These are phyloP conservation scores for Calamus simplicifolius DNA, from an alignment of 176 grass and related monocot species.

Conservation along the genomic window DNA sequence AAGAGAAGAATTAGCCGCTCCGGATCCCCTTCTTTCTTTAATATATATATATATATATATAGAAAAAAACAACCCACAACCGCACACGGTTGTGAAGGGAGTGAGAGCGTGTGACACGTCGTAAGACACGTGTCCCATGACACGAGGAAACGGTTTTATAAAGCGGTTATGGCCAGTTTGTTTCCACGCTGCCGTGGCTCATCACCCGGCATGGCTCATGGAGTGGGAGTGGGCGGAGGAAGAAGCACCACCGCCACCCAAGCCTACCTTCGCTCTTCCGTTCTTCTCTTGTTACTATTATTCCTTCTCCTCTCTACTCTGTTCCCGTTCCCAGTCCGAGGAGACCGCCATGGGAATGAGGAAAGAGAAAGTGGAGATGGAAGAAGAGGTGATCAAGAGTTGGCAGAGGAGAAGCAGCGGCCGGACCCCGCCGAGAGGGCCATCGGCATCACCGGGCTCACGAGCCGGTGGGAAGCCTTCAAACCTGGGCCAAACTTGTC, in stretches of 20 bases:
- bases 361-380: not conserved
- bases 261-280: too few relatives aligned
- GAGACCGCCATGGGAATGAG: not conserved
- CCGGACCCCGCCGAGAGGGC: slow-evolving; percentile 49
- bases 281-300: too few relatives aligned
- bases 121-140: not conserved
- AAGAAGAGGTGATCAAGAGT: not conserved
- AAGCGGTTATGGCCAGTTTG: not conserved
- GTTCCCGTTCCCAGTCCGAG: not conserved
- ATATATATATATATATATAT: too few relatives aligned
- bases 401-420: not conserved
- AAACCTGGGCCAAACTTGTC: slow-evolving; percentile 40
- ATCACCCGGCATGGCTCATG: not conserved
- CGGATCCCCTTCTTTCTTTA: too few relatives aligned
- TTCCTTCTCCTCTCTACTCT: slow-evolving; percentile 5
- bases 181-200: not conserved
- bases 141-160: not conserved
- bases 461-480: slow-evolving; percentile 47
- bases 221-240: too few relatives aligned
- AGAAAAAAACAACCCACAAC: too few relatives aligned
- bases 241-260: too few relatives aligned
- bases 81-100: too few relatives aligned
- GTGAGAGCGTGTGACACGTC: not conserved
- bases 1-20: too few relatives aligned
- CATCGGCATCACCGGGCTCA: slow-evolving; percentile 45